Base-by-base conservation (phyloP, 495 filamentous ascomycete genomes). In the Talaromyces liani region DNA sequence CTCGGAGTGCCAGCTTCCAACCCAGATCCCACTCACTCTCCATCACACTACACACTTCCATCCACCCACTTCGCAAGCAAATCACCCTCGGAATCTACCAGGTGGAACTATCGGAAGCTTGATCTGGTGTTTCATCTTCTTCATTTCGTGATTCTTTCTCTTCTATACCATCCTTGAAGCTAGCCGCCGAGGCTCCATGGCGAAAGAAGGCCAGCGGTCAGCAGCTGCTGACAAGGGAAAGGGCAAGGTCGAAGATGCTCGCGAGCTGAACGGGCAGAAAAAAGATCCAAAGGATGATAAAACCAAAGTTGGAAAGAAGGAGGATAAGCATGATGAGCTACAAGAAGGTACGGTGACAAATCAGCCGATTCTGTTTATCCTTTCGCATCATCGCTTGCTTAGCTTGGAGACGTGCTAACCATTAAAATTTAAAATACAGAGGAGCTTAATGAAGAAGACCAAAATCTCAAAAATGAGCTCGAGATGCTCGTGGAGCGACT, bases 401-500 rank as follows among this genome's bases (percentile, higher is more conserved):
- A 18, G 7, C 12, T 53, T 47, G 18, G 14, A 22, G 18, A 12
- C 22, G 10, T 51, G 9, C 55, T 63, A 34, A 63, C 27, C 59
- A 14, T 31, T 6, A 18, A 7, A 67, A 77, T 77, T 29, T 66
- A 27, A 27, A 27, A 27, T 27, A 71, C 73, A 80, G 91, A 97
- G 75, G 94, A 99, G 75, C 87, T 99, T 66, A 98, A 85, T 73
- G 94, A 98, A 69, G 94, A 99, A 75, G 94, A 99, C 68, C 93
- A 97, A 74, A 91, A 96, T 78, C 85, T 99, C 69, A 99, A 98
- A 80, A 91, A 84, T 72, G 95, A 98, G 79, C 90, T 99, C 61
- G 94, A 99, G 70, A 97, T 97, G 95, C 83, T 98, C 33, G 93
- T 97, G 12, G 93, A 98, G 75, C 85, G 95, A 71, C 80, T 99